Base-by-base conservation (phyloP, 306 rosid species). In the Carpinus fangiana region DNA sequence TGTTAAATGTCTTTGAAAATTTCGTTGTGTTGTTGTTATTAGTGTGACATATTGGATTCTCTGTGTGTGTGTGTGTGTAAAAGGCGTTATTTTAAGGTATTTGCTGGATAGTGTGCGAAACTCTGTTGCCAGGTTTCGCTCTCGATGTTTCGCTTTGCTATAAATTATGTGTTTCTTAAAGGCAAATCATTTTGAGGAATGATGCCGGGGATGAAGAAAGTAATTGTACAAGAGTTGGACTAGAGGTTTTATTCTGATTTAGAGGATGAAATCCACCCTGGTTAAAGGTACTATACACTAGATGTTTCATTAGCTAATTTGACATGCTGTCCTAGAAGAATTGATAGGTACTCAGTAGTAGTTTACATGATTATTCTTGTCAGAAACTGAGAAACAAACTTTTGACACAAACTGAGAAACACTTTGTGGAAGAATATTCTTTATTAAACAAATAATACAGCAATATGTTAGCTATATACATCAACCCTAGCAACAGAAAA, bases 141-240 rank as follows among this genome's bases (percentile, higher is more conserved):
- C 41, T 28, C 8, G n/a, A 18, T 62, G 18, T 31, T 64, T 64
- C 18, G 3, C 46, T 18, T 23, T 43, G 28, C 56, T 6, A 20
- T 45, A n/a, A 70, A 20, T 41, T 20, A 70, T 70, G 28, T 21
- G 51, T 11, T 69, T 69, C 73, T 46, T n/a, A 23, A 70, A 70
- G 54, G 34, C 36, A 66, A 43, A 7, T 41, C 5, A 31, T 66
- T 66, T 66, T 66, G 72, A n/a, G 34, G 11, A 26, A n/a, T 21
- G 7, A 20, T 43, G 73, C 55, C 5, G 11, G 12, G 31, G 34
- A 70, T 70, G 52, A 64, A 34, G 52, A 70, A 70, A 70, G 4
- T 26, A 70, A 12, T 46, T 18, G 46, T 43, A 21, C 53, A 64
- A 34, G 10, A 14, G 46, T 26, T 64, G 45, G 18, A 64, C 46